These are phyloP conservation scores for Fusarium globosum DNA, from an alignment of 2,329 filamentous ascomycete species.

Conservation along the genomic window DNA sequence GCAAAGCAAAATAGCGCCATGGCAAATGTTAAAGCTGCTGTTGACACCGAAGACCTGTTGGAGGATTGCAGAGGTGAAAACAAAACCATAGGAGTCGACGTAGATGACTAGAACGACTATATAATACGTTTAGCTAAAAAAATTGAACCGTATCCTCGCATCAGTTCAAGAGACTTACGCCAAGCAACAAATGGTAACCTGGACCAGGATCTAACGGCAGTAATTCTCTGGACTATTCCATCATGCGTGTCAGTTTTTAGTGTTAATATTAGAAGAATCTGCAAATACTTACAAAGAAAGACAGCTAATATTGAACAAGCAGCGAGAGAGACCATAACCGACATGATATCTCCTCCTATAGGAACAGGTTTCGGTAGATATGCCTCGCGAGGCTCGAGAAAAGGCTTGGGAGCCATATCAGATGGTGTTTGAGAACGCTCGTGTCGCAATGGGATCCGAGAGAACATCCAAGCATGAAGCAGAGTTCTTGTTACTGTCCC, in stretches of 20 bases:
- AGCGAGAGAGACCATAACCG: conserved; percentile 50
- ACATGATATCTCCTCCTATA: conserved; percentile 50
- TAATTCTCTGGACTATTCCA: conserved; percentile 51
- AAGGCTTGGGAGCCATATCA: conserved; percentile 22
- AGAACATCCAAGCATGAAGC: neutral
- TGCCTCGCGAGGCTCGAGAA: conserved; percentile 11
- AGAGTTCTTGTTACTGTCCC: neutral
- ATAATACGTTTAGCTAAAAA: neutral
- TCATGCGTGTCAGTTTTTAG: conserved; percentile 4
- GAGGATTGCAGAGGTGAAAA: conserved; percentile 66
- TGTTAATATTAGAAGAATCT: neutral
- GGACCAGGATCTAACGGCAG: conserved; percentile 53
- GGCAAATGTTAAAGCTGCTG: conserved; percentile 61
- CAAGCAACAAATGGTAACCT: conserved; percentile 57
- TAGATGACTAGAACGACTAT: conserved; percentile 71
- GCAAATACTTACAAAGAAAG: conserved; percentile 50
- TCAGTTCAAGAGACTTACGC: conserved; percentile 49
- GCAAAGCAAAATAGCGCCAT: conserved; percentile 69
- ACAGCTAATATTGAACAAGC: conserved; percentile 50
- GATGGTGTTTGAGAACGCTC: neutral
- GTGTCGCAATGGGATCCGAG: neutral
- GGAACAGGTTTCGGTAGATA: conserved; percentile 43
- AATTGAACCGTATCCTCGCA: neutral
- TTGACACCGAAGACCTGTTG: conserved; percentile 69
- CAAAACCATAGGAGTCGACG: conserved; percentile 68